phyloP scores from a whole-genome alignment of 306 rosid species.

The Malus domestica region DNA sequence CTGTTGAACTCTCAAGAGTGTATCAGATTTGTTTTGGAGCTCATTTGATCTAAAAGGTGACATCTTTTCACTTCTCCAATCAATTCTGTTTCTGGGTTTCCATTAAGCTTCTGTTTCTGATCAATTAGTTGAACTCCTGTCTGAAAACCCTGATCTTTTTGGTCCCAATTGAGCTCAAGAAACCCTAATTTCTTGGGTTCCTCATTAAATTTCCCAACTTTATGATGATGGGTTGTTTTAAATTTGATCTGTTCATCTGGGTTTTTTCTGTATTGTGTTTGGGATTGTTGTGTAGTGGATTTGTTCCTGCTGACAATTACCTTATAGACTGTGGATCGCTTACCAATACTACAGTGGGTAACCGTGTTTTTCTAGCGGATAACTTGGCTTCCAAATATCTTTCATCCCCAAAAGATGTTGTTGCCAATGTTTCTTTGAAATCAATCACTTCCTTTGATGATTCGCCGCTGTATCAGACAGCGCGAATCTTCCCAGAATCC shows the following conservation, averaged over 20 bases:
- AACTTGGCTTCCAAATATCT: slow-evolving; percentile 41
- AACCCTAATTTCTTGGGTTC: background rate
- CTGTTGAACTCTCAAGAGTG: background rate
- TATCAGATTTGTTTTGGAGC: slow-evolving; percentile 18
- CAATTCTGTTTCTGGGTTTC: slow-evolving; percentile 11
- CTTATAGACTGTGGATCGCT: slow-evolving; percentile 78
- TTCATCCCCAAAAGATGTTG: slow-evolving; percentile 50
- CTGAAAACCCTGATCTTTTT: slow-evolving; percentile 13
- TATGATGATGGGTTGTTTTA: slow-evolving; percentile 32
- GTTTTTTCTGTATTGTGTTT: slow-evolving; percentile 37
- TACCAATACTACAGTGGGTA: slow-evolving; percentile 36
- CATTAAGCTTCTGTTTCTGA: background rate
- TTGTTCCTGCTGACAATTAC: slow-evolving; percentile 55
- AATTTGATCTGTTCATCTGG: slow-evolving; percentile 34
- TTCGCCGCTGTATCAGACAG: slow-evolving; percentile 54
- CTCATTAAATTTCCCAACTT: slow-evolving; percentile 9
- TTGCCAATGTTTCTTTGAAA: slow-evolving; percentile 39
- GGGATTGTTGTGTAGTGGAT: slow-evolving; percentile 37
- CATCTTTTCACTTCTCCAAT: slow-evolving; percentile 9
- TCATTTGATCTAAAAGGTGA: slow-evolving; percentile 24
- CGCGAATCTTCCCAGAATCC: slow-evolving; percentile 56
- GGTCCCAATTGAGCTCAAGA: background rate
- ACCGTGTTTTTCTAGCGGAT: slow-evolving; percentile 56
- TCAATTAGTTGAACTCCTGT: background rate
- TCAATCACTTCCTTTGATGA: slow-evolving; percentile 30